Conservation (phyloP, 257 asterid species). For the Ocimum tenuiflorum region DNA sequence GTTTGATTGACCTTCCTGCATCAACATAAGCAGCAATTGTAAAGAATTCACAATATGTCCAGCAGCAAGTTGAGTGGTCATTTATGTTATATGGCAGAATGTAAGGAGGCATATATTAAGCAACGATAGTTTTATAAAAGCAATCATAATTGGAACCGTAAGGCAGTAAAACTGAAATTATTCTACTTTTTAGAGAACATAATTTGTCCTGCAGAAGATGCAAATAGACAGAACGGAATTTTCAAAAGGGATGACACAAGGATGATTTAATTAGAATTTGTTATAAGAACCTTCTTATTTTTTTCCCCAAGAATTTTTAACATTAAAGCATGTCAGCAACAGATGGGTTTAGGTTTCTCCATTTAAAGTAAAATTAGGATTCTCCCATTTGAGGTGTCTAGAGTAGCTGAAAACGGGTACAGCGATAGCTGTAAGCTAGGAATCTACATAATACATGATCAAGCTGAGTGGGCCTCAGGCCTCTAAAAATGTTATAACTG, state of each 20-base stretch:
- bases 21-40: constrained; percentile 8
- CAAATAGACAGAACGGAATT: too few relatives aligned
- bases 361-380: neutral
- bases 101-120: too few relatives aligned
- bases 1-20: constrained; percentile 95
- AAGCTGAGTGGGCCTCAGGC: too few relatives aligned
- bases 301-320: neutral
- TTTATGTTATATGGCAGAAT: too few relatives aligned
- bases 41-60: neutral
- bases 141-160: too few relatives aligned
- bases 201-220: too few relatives aligned
- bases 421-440: neutral
- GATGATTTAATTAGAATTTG: neutral
- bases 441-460: neutral
- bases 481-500: neutral
- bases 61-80: neutral
- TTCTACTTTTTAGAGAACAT: too few relatives aligned
- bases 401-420: neutral
- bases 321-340: neutral
- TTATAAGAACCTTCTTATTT: neutral
- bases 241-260: neutral
- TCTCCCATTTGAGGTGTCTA: neutral
- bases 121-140: too few relatives aligned
- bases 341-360: neutral
- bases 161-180: too few relatives aligned